A percentile compares a stretch with the other conserved stretches of the same genome.
Conservation (phyloP, 805 yeast genomes). For the Candida sithepensis region DNA sequence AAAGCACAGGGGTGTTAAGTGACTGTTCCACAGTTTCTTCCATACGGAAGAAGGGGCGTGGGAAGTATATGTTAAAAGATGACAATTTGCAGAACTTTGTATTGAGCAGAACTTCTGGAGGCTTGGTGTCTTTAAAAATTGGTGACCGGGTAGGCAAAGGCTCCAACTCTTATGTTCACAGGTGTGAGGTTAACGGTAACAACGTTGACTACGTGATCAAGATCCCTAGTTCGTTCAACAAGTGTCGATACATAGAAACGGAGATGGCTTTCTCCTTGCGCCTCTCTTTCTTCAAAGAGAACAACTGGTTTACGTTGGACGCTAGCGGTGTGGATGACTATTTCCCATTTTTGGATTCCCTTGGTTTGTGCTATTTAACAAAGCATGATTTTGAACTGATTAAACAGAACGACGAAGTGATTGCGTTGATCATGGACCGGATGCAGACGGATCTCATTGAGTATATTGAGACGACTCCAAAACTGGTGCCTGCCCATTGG, state of each 20-base stretch:
- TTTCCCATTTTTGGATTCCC: slow-evolving; percentile 27
- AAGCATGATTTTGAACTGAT: slow-evolving; percentile 23
- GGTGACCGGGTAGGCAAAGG: slow-evolving; percentile 25
- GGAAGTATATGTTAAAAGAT: neutral
- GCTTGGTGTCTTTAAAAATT: slow-evolving; percentile 17
- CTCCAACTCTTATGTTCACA: slow-evolving; percentile 28
- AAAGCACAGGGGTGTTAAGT: neutral
- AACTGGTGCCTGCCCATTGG: slow-evolving; percentile 27
- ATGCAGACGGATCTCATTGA: slow-evolving; percentile 27
- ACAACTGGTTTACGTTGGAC: slow-evolving; percentile 16
- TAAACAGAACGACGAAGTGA: slow-evolving; percentile 23
- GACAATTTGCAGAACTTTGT: neutral
- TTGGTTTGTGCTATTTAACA: slow-evolving; percentile 27
- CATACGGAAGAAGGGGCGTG: neutral
- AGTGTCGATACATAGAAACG: slow-evolving; percentile 22
- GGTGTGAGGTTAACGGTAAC: slow-evolving; percentile 15
- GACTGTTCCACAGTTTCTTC: slow-evolving; percentile 1
- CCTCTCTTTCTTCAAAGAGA: slow-evolving; percentile 12
- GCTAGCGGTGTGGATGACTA: neutral
- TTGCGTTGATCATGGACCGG: slow-evolving; percentile 26
- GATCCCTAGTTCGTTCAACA: slow-evolving; percentile 26
- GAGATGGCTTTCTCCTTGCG: slow-evolving; percentile 24
- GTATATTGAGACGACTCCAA: slow-evolving; percentile 13
- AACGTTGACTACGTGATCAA: slow-evolving; percentile 23
- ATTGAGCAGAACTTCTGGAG: slow-evolving; percentile 18